A percentile compares a stretch with the other conserved stretches of the same genome.
Conservation (phyloP, 257 asterid genomes). For the Solanum appendiculatum region DNA sequence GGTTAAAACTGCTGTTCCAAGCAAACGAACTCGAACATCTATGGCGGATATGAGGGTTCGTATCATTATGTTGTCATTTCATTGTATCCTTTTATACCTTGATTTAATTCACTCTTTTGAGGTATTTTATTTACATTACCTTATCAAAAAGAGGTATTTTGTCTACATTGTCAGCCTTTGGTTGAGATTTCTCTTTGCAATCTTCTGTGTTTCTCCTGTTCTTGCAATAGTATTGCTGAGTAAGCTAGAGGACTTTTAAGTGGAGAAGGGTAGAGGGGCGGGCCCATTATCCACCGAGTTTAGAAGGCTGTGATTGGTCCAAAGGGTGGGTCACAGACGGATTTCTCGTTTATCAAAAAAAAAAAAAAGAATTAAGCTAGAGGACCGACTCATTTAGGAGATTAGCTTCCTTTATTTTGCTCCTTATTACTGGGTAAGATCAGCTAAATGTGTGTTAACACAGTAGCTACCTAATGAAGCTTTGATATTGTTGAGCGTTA, state of each 20-base stretch:
- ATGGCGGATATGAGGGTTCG: slow-evolving; percentile 67
- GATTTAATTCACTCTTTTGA: background rate
- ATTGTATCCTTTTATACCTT: background rate
- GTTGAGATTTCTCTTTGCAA: background rate
- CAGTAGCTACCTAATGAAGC: background rate
- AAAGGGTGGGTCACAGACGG: no score
- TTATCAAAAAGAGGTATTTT: background rate
- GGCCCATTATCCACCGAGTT: no score
- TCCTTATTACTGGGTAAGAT: background rate
- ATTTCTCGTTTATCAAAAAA: no score
- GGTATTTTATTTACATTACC: background rate
- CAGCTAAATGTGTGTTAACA: background rate
- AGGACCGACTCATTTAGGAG: background rate
- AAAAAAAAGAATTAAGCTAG: no score
- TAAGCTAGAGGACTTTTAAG: background rate
- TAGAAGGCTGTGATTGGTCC: no score
- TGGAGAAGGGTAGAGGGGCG: no score
- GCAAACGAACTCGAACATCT: slow-evolving; percentile 91
- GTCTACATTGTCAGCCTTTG: background rate
- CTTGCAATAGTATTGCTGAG: background rate
- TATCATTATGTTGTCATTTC: background rate
- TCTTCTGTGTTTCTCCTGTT: background rate
- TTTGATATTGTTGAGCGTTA: background rate
- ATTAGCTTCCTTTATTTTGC: background rate
- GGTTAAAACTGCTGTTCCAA: slow-evolving; percentile 51